A percentile compares a stretch with the other conserved stretches of the same genome.
Evolutionary conservation across 495 filamentous ascomycete species (phyloP).

Genomic region (Paragyromitra xinjiangensis): DNA sequence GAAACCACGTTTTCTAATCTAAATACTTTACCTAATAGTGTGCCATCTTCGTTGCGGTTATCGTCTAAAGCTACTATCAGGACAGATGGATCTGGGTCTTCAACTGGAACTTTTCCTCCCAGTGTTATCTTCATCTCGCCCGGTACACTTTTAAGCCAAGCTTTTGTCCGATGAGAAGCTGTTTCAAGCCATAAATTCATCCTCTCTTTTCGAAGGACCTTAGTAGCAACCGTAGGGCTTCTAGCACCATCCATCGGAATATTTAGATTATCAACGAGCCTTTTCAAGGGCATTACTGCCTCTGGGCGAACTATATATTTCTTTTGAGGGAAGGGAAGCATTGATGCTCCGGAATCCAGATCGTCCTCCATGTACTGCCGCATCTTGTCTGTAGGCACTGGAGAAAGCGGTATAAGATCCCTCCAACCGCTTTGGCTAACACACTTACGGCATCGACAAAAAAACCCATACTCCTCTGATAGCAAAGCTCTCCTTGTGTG

Average conservation of each 20-base stretch:
- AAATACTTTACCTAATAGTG: neutral
- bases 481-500: constrained; percentile 35
- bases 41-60: neutral
- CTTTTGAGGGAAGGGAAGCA: neutral
- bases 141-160: constrained; percentile 21
- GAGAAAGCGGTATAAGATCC: constrained; percentile 10
- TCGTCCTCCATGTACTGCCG: neutral
- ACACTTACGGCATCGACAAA: constrained; percentile 38
- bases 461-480: constrained; percentile 21
- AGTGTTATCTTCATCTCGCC: neutral
- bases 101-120: neutral
- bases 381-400: constrained; percentile 3
- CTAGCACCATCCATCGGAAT: neutral
- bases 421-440: constrained; percentile 17
- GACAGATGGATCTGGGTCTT: neutral
- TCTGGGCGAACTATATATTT: neutral
- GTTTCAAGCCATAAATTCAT: constrained; percentile 12
- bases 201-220: constrained; percentile 1
- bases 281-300: neutral
- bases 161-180: constrained; percentile 11
- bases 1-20: neutral
- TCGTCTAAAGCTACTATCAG: neutral
- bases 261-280: neutral
- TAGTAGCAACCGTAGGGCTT: neutral
- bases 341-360: neutral